Evolutionary conservation across 345 rosid species (phyloP), one percentile per base, ranked within the genome.

Genomic region (Citrus unshiu): DNA sequence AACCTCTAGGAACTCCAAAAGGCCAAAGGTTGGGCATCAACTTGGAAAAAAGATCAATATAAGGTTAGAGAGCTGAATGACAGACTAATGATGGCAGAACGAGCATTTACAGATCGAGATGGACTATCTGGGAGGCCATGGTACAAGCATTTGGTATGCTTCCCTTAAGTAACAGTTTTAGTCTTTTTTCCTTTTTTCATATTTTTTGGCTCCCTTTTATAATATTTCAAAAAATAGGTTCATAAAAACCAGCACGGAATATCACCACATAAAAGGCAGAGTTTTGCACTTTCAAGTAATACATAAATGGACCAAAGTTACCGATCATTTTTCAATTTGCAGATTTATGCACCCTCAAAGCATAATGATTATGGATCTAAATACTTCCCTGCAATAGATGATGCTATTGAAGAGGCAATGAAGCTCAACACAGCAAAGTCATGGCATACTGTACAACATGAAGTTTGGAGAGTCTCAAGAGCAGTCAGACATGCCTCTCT

Each of bases 391-490:
- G 97, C 97, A 54, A 83, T 91, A 77, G 88, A 88, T 40, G 96
- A 94, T 87, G 95, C 95, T 30, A 73, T 88, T 0, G 93, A 91
- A 75, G 80, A 76, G 69, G 97, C 95, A 35, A 89, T 78, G 87
- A 82, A 37, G 32, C 56, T 86, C 2, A 79, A 87, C 43, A 93
- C 90, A 2, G 65, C 86, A 57, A 87, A 80, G 34, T 87, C 93
- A 54, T 93, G 98, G 97, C 73, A 75, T 18, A 39, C 43, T 70
- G 97, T 93, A 62, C 96, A 93, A 76, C 96, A 93, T 24, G 90
- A 93, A 85, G 90, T 91, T 10, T 93, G 97, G 95, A 87, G 96
- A 85, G 91, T 91, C 76, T 81, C 95, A 25, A 88, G 98, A 87
- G 96, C 88, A 72, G 63, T 93, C 70, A 81, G 79, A 79, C 93